phyloP scores from a whole-genome alignment of 352 stramenopile species.

The Pythium guiyangense region DNA sequence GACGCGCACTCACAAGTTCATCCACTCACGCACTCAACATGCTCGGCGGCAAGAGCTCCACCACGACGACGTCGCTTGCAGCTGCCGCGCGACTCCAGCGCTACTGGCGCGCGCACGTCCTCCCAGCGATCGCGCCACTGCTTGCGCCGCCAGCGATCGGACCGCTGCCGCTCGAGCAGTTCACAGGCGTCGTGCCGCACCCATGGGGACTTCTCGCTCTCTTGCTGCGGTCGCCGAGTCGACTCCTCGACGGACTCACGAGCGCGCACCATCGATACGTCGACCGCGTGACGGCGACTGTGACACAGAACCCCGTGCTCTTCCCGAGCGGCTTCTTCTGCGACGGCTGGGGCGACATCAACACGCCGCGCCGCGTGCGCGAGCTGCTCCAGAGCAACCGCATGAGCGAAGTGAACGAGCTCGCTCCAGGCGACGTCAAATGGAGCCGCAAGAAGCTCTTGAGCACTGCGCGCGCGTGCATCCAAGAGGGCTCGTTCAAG shows the following conservation, averaged over 20 bases:
- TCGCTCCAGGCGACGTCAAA: constrained; percentile 22
- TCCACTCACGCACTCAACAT: not conserved
- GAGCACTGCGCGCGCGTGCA: constrained; percentile 25
- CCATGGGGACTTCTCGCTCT: constrained; percentile 54
- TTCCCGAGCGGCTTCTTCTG: constrained; percentile 80
- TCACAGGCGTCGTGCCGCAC: constrained; percentile 26
- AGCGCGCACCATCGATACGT: constrained; percentile 63
- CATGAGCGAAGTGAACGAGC: constrained; percentile 48
- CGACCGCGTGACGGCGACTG: constrained; percentile 53
- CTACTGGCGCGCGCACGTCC: constrained; percentile 6
- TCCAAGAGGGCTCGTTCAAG: constrained; percentile 48
- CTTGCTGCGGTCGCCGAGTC: constrained; percentile 53
- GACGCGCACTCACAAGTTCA: not conserved
- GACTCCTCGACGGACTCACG: constrained; percentile 55
- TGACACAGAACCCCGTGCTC: constrained; percentile 72
- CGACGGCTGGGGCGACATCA: constrained; percentile 74
- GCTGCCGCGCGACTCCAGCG: not conserved
- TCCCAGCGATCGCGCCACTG: not conserved
- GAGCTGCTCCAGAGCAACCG: constrained; percentile 56
- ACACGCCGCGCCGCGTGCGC: constrained; percentile 45
- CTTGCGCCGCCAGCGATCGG: constrained; percentile 1
- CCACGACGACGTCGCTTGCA: not conserved
- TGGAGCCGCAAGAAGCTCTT: constrained; percentile 28
- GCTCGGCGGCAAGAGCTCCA: constrained; percentile 3
- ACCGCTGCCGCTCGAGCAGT: constrained; percentile 13